Base-by-base conservation (phyloP, 2,329 filamentous ascomycete species). In the Penicillium aurantiogriseum region DNA sequence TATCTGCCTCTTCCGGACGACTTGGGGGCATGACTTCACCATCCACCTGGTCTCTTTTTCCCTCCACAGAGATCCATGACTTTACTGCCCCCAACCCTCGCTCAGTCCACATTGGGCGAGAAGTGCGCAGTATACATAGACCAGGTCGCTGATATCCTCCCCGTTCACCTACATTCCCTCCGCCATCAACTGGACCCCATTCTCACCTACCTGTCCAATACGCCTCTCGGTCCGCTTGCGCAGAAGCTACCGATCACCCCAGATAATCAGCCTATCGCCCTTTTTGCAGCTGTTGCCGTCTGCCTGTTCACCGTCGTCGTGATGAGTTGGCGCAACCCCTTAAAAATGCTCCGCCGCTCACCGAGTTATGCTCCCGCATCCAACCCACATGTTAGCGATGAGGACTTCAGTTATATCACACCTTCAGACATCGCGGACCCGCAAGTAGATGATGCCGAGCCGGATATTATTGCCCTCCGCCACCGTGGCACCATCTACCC, bases 381-480 rank as follows among this genome's bases (percentile, higher is more conserved):
- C 33, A 57, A 72, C 21, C 74, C 75, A 33, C 68, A 70, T 36
- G 72, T 77, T 49, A 72, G 63, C 59, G 74, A 76, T 36, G 68
- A 63, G 43, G 74, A 77, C 54, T 78, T 71, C 59, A 69, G 68
- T 48, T 78, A 78, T 57, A 67, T 77, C 49, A 70, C 68, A n/a
- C 66, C 67, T 4, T 71, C 71, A 40, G 71, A 75, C 23, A 71
- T 74, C 38, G 71, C 69, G 19, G 65, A 70, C 27, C 63, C 64
- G 5, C 59, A 67, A 5, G 60, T 58, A 17, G 69, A 72, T 33
- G 73, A 76, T 6, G 61, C 66, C 27, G 71, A 69, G 27, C 79
- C 79, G 1, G 79, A 81, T 66, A 71, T 76, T 36, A 69, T 81
- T 44, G 65, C 75, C 31, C 69, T 80, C 39, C 74, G 73, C 54